Evolutionary conservation across 768 basidiomycete genomes (phyloP), one percentile per base, ranked within the genome.

Genomic region (Chalciporus piperatus): DNA sequence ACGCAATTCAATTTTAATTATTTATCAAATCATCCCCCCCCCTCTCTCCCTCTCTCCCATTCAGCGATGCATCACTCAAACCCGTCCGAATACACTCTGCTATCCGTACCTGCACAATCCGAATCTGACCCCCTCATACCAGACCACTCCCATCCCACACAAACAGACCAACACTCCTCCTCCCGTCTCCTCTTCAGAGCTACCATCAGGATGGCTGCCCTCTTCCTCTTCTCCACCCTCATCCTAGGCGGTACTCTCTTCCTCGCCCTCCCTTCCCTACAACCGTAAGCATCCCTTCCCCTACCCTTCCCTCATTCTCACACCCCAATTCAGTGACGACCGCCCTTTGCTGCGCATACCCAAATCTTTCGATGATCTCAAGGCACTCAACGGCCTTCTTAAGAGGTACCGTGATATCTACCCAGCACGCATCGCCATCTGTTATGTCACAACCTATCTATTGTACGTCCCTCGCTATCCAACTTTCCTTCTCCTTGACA

Each of bases 331-430:
- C 63, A 92, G 91, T 37, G 82, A 75, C 45, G 93, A 98, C 74
- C 81, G 85, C 33, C 83, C 81, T 0, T 65, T 79, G 25, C 76
- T 98, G 22, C 85, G 83, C 59, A 80, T 98, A 47, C 96, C 96
- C 12, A 91, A 87, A 66, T 89, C 87, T 3, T 98, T 98, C 59
- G 78, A 76, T 17, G 84, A 98, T 66, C 77, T 98, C 11, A 85
- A 98, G 64, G 84, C 81, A 7, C 79, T 98, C 46, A 97, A 98
- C 65, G 74, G 67, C 19, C 82, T 95, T 6, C 74, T 94, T 35
- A 93, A 92, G 77, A 96, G 96, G 66, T 98, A 98, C 71, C 81
- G 92, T 43, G 83, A 88, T 52, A 87, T 91, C 56, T 91, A 93
- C 67, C 92, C 92, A 4, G 82, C 78, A 68, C 82, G 92, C 43